Conservation (phyloP, 345 rosid species). For the Microthlaspi erraticum region DNA sequence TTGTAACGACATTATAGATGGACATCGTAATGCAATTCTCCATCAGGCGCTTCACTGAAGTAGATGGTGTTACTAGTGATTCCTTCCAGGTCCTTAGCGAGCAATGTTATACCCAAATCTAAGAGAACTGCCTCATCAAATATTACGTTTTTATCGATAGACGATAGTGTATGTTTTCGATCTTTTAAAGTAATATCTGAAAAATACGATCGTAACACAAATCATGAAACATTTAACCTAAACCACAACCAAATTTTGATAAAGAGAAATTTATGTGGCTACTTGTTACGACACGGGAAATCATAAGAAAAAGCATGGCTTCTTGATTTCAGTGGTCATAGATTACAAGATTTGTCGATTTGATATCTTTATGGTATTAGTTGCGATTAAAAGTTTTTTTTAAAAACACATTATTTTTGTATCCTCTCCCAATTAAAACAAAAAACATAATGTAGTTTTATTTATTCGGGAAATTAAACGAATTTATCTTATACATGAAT, state of each 20-base stretch:
- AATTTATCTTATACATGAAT: slow-evolving; percentile 31
- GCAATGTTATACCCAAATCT: slow-evolving; percentile 1
- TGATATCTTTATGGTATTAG: not conserved
- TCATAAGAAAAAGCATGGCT: not conserved
- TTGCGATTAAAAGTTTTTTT: too few relatives aligned
- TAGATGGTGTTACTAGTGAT: slow-evolving; percentile 7
- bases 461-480: slow-evolving; percentile 13
- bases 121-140: slow-evolving; percentile 11
- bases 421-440: too few relatives aligned
- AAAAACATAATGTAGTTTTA: not conserved
- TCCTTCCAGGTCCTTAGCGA: slow-evolving; percentile 15
- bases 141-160: too few relatives aligned
- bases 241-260: too few relatives aligned
- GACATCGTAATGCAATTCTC: not conserved
- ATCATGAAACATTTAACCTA: too few relatives aligned
- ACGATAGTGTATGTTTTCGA: too few relatives aligned
- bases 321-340: not conserved
- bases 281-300: not conserved
- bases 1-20: not conserved
- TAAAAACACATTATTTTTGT: too few relatives aligned
- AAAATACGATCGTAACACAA: too few relatives aligned
- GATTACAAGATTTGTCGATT: not conserved
- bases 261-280: too few relatives aligned
- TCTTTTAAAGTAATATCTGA: too few relatives aligned
- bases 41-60: not conserved